phyloP scores from a whole-genome alignment of 352 stramenopile genomes.

The Phytophthora syringae region DNA sequence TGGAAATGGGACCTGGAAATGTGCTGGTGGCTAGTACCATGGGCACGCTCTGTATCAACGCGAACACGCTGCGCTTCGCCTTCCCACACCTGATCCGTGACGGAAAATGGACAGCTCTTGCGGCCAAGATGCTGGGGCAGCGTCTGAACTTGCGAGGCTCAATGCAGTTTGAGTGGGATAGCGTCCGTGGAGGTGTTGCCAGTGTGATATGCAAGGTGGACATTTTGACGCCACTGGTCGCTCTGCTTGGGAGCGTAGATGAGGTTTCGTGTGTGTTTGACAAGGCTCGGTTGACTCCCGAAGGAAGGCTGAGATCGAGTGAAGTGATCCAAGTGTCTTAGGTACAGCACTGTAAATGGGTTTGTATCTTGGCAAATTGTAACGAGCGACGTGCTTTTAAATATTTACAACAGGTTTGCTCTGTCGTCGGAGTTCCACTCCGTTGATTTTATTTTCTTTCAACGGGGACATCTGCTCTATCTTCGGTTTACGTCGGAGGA shows the following conservation, averaged over 20 bases:
- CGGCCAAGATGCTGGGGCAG: background rate
- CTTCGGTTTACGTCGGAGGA: too few relatives aligned
- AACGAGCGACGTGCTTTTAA: too few relatives aligned
- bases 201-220: constrained; percentile 1
- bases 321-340: background rate
- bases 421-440: too few relatives aligned
- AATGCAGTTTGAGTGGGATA: constrained; percentile 8
- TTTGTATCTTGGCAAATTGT: too few relatives aligned
- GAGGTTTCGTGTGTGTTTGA: constrained; percentile 1
- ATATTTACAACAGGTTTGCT: too few relatives aligned
- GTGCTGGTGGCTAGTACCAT: background rate
- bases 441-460: too few relatives aligned
- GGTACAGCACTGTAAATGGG: too few relatives aligned
- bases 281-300: background rate
- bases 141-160: background rate
- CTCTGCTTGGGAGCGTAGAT: background rate
- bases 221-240: constrained; percentile 5
- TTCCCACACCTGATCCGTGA: constrained; percentile 2
- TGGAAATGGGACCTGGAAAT: background rate
- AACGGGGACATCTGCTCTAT: too few relatives aligned
- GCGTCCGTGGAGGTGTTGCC: background rate
- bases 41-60: constrained; percentile 1
- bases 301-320: background rate
- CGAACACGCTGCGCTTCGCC: constrained; percentile 7
- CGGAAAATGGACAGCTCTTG: background rate